These are phyloP conservation scores for Epichloe bromicola DNA, from an alignment of 2,329 filamentous ascomycete species.

Conservation along the genomic window DNA sequence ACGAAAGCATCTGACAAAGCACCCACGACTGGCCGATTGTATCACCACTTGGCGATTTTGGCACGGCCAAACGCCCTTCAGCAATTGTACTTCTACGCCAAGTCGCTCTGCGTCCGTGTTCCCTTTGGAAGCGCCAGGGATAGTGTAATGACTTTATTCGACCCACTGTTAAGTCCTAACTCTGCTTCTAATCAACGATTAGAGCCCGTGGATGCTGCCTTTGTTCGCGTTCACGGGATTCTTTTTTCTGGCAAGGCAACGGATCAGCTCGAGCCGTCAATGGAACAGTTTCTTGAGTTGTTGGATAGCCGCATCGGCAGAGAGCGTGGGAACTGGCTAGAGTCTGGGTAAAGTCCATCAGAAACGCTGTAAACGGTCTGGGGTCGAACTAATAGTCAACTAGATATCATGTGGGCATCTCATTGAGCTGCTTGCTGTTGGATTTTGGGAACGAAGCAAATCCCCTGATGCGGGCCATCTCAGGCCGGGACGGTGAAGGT, in stretches of 20 bases:
- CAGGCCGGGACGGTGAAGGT: slow-evolving; percentile 14
- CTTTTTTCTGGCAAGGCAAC: slow-evolving; percentile 41
- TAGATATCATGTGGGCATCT: slow-evolving; percentile 22
- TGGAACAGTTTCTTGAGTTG: slow-evolving; percentile 34
- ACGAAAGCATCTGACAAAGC: slow-evolving; percentile 65
- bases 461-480: slow-evolving; percentile 28
- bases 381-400: background rate
- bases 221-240: slow-evolving; percentile 51
- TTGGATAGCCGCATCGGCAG: slow-evolving; percentile 46
- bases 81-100: slow-evolving; percentile 61
- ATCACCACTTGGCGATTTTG: slow-evolving; percentile 77
- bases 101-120: slow-evolving; percentile 53
- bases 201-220: slow-evolving; percentile 38
- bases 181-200: slow-evolving; percentile 20
- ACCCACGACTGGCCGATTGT: slow-evolving; percentile 64
- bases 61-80: slow-evolving; percentile 56
- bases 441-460: slow-evolving; percentile 29
- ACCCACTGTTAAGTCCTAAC: slow-evolving; percentile 33
- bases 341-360: slow-evolving; percentile 24
- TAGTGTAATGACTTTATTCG: slow-evolving; percentile 57
- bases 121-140: slow-evolving; percentile 57
- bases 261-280: slow-evolving; percentile 32
- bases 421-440: slow-evolving; percentile 19
- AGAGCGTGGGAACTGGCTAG: slow-evolving; percentile 35
- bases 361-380: background rate